A percentile compares a stretch with the other conserved stretches of the same genome.
Evolutionary conservation across 805 yeast genomes (phyloP).

Genomic region (Tetrapisispora namnaoensis): DNA sequence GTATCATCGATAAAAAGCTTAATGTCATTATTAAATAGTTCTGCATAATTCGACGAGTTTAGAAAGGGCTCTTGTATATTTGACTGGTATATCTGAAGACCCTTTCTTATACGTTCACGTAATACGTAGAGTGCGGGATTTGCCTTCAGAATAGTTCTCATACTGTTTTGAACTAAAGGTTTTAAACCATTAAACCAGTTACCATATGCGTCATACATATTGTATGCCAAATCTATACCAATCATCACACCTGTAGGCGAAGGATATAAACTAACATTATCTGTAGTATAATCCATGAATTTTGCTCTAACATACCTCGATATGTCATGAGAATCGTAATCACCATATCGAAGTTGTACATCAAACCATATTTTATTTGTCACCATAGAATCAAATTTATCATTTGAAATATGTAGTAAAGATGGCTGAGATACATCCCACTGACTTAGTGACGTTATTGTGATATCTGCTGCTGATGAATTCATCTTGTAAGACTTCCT

Average conservation of each 20-base stretch:
- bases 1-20: constrained; percentile 89
- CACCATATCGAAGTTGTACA: constrained; percentile 91
- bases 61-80: constrained; percentile 89
- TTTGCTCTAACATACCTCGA: constrained; percentile 89
- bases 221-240: constrained; percentile 88
- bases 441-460: constrained; percentile 58
- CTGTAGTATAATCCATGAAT: constrained; percentile 86
- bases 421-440: constrained; percentile 86
- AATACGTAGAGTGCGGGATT: constrained; percentile 88
- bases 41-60: constrained; percentile 83
- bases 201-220: constrained; percentile 93
- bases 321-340: constrained; percentile 94
- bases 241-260: constrained; percentile 87
- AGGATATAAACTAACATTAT: constrained; percentile 76
- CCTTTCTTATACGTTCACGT: constrained; percentile 89
- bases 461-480: constrained; percentile 87
- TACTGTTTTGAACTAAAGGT: constrained; percentile 78
- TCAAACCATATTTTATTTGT: constrained; percentile 85
- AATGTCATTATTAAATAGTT: constrained; percentile 72
- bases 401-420: constrained; percentile 60
- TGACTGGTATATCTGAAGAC: constrained; percentile 84
- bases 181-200: constrained; percentile 96
- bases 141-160: constrained; percentile 88
- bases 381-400: constrained; percentile 45
- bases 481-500: constrained; percentile 96